Evolutionary conservation across 225 moss, liverwort and hornwort genomes (phyloP), one percentile per base, ranked within the genome.

Genomic region (Marchantia paleacea): DNA sequence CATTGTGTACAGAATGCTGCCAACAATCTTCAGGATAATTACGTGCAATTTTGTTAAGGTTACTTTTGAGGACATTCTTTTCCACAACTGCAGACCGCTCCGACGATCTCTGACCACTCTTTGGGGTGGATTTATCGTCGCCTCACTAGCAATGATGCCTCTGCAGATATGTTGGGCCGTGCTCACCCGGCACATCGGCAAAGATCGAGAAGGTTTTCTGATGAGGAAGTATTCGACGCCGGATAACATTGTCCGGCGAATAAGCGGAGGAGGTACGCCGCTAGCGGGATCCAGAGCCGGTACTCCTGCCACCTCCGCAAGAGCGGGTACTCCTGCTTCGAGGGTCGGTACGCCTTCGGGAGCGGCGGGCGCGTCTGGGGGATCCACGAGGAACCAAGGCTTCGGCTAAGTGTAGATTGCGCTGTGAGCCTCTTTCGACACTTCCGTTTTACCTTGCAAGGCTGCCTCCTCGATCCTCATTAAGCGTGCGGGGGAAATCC

Each of bases 11-110:
- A 87, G 79, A 54, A 91, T 88, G 82, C 82, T 92, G 55, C 92
- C 92, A 58, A 88, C 85, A 50, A 87, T 92, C 64, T 91, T 89
- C 66, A 84, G 82, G 24, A 88, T 92, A 79, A 88, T 92, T 25
- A 92, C 92, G 14, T 92, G 92, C 69, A 84, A 89, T 75, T 92
- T 92, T 85, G 89, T 92, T 4, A 88, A 87, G 60, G 85, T 91
- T 65, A 89, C 89, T 8, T 92, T 92, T 86, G 89, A 92, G 68
- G 89, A 91, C 39, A 87, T 92, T 79, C 78, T 91, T 31, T 80
- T 26, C 67, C 85, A 90, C 64, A 85, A 82, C 65, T 92, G 92
- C 71, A 61, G 64, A 24, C 89, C 92, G 19, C 73, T 92, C 0
- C 79, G 58, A 48, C 81, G 63, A 68, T 86, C 86, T 19, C 88